These are phyloP conservation scores for Dothideomycetes sp. DNA, from an alignment of 2,329 filamentous ascomycete species.

Conservation along the genomic window DNA sequence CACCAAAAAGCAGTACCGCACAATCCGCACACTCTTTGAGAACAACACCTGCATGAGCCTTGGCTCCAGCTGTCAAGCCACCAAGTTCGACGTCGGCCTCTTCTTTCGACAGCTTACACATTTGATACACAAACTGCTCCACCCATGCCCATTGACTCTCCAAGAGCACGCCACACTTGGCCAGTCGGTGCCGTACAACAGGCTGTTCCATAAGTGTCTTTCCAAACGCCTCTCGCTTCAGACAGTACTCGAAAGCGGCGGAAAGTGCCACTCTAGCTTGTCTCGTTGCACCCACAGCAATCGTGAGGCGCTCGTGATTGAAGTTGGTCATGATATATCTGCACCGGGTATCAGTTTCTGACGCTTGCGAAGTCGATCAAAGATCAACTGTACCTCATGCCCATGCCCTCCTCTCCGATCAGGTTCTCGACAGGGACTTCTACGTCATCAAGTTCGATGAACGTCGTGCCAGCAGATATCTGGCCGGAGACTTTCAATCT, in stretches of 20 bases:
- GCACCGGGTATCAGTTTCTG: conserved; percentile 14
- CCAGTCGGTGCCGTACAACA: conserved; percentile 61
- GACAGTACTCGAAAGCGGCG: conserved; percentile 49
- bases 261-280: conserved; percentile 50
- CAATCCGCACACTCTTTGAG: conserved; percentile 60
- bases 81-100: conserved; percentile 55
- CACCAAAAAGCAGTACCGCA: conserved; percentile 61
- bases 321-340: conserved; percentile 42
- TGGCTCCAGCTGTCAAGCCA: conserved; percentile 59
- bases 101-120: conserved; percentile 49
- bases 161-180: conserved; percentile 56
- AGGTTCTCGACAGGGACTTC: conserved; percentile 60
- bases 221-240: conserved; percentile 57
- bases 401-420: conserved; percentile 57
- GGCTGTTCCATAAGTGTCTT: conserved; percentile 63
- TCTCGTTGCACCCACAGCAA: conserved; percentile 53
- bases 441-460: conserved; percentile 66
- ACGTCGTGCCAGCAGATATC: conserved; percentile 57
- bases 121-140: conserved; percentile 58
- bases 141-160: conserved; percentile 64
- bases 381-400: conserved; percentile 58
- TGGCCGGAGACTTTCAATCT: conserved; percentile 57
- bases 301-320: conserved; percentile 64
- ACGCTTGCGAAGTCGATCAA: background rate
- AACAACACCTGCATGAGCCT: conserved; percentile 62